phyloP scores from a whole-genome alignment of 2,329 filamentous ascomycete species.

The Beauveria medogensis region DNA sequence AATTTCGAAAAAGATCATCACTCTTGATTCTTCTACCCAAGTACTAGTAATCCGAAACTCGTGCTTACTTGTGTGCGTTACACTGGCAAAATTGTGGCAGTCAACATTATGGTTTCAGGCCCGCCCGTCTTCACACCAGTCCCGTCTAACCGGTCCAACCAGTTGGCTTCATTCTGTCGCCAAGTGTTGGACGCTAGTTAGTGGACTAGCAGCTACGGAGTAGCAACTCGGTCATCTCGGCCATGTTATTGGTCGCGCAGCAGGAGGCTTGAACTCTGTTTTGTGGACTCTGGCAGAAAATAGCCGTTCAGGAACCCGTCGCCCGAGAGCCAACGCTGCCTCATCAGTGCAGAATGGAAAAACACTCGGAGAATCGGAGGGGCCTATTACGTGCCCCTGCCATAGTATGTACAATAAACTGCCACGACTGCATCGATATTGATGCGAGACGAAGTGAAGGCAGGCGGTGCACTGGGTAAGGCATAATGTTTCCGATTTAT shows the following conservation, averaged over 20 bases:
- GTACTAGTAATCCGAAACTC: too few relatives aligned
- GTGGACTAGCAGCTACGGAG: neutral
- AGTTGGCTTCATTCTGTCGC: neutral
- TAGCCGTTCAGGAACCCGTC: neutral
- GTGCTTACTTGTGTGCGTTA: too few relatives aligned
- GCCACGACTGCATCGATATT: neutral
- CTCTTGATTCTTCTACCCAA: too few relatives aligned
- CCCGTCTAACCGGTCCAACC: too few relatives aligned
- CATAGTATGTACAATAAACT: too few relatives aligned
- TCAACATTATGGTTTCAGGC: too few relatives aligned
- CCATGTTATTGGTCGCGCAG: neutral
- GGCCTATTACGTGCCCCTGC: neutral
- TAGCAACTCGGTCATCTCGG: neutral
- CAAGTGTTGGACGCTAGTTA: too few relatives aligned
- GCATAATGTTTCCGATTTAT: neutral
- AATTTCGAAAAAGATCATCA: too few relatives aligned
- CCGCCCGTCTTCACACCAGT: too few relatives aligned
- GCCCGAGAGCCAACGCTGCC: neutral
- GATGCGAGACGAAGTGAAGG: neutral
- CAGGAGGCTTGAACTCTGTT: slow-evolving; percentile 4
- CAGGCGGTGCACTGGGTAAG: neutral
- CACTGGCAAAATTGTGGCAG: too few relatives aligned
- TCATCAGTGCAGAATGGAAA: too few relatives aligned
- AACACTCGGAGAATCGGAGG: too few relatives aligned
- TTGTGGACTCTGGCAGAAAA: neutral